Percentiles rank a stretch among this genome's conserved stretches.
Conservation (phyloP, 192 early-diverging fungal species). For the Chytriomyces hyalinus region DNA sequence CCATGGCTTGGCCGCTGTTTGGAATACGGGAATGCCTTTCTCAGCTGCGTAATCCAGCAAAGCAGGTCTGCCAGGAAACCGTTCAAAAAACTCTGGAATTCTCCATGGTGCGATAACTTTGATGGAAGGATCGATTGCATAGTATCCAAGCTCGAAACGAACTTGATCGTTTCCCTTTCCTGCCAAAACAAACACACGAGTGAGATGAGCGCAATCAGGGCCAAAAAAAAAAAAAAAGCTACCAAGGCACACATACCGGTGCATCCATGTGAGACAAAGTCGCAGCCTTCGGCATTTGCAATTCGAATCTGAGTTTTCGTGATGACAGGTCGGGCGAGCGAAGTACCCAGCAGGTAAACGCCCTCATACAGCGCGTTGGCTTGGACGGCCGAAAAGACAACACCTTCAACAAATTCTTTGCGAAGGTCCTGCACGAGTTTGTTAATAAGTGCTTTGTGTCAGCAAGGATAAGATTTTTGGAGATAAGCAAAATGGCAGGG, state of each 20-base stretch:
- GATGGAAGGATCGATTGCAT: slow-evolving; percentile 90
- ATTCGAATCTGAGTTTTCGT: slow-evolving; percentile 86
- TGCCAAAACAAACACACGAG: too few species aligned
- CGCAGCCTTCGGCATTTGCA: slow-evolving; percentile 90
- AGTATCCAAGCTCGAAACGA: slow-evolving; percentile 98
- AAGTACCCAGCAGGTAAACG: slow-evolving; percentile 96
- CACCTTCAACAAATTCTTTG: slow-evolving; percentile 89
- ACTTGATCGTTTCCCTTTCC: slow-evolving; percentile 99
- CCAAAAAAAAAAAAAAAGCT: too few species aligned
- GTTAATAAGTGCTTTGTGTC: neutral
- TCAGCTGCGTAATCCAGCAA: slow-evolving; percentile 90
- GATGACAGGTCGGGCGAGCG: slow-evolving; percentile 96
- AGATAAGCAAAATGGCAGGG: too few species aligned
- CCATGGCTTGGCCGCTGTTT: slow-evolving; percentile 97
- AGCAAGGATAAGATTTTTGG: neutral
- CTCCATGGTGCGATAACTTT: slow-evolving; percentile 98
- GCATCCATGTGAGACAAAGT: slow-evolving; percentile 97
- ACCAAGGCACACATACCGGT: slow-evolving; percentile 56
- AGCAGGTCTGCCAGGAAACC: slow-evolving; percentile 90
- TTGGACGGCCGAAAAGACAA: slow-evolving; percentile 91
- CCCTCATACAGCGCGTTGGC: slow-evolving; percentile 95
- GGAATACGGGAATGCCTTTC: slow-evolving; percentile 91
- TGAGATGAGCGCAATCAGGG: too few species aligned
- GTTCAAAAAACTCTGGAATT: slow-evolving; percentile 91
- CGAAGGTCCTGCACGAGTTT: slow-evolving; percentile 74